Conservation (phyloP, 2,329 filamentous ascomycete species). For the Metarhizium rileyi region DNA sequence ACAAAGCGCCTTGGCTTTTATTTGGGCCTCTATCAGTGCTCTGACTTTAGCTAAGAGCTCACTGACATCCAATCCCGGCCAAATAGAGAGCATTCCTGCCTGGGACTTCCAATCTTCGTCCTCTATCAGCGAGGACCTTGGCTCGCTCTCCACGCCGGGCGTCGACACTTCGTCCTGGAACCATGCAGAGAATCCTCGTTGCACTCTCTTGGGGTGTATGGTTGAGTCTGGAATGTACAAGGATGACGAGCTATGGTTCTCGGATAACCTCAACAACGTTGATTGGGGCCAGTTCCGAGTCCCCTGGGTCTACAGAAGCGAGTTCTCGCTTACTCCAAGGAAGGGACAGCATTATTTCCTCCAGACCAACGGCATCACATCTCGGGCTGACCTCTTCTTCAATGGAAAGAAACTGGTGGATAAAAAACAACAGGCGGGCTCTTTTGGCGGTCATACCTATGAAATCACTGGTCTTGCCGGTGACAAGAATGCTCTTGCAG, state of each 20-base stretch:
- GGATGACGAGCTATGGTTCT: slow-evolving; percentile 46
- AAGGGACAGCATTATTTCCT: slow-evolving; percentile 37
- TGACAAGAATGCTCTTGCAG: slow-evolving; percentile 39
- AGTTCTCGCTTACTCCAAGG: slow-evolving; percentile 31
- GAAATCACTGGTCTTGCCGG: slow-evolving; percentile 38
- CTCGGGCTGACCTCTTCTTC: slow-evolving; percentile 49
- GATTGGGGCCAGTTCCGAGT: slow-evolving; percentile 37
- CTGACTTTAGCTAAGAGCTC: neutral
- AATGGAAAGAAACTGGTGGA: slow-evolving; percentile 44
- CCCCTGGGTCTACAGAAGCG: slow-evolving; percentile 50
- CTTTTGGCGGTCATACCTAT: slow-evolving; percentile 46
- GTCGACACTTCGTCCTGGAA: slow-evolving; percentile 42
- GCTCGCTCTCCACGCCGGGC: slow-evolving; percentile 30
- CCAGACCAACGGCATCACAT: slow-evolving; percentile 49
- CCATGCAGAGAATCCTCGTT: slow-evolving; percentile 33
- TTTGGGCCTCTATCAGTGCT: slow-evolving; percentile 6
- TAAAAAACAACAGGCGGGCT: slow-evolving; percentile 39
- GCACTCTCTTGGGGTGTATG: slow-evolving; percentile 48
- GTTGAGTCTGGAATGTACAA: slow-evolving; percentile 41
- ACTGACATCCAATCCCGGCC: slow-evolving; percentile 16
- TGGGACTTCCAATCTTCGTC: slow-evolving; percentile 42
- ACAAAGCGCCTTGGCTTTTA: neutral
- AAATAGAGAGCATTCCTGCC: slow-evolving; percentile 25
- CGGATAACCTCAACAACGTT: slow-evolving; percentile 33
- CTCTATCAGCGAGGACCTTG: slow-evolving; percentile 23